Evolutionary conservation across 257 asterid genomes (phyloP).

Genomic region (Verbascum thapsus): DNA sequence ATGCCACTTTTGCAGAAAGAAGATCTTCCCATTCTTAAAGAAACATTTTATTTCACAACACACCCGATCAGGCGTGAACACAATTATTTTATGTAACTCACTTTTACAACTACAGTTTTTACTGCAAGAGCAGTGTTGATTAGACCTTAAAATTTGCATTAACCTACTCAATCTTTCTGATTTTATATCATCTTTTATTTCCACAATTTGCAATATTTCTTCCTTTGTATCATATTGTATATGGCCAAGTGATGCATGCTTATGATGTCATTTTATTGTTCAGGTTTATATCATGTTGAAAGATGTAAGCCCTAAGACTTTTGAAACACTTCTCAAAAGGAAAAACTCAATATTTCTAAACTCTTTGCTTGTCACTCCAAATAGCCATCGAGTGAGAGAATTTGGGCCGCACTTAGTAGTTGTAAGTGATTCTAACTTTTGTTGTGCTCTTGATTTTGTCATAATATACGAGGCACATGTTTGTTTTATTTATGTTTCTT

Average conservation of each 20-base stretch:
- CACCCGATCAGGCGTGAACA: background rate
- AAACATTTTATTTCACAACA: background rate
- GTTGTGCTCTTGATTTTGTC: slow-evolving; percentile 15
- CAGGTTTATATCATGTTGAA: slow-evolving; percentile 78
- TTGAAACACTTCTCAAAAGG: slow-evolving; percentile 50
- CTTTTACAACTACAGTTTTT: background rate
- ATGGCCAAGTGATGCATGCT: slow-evolving; percentile 19
- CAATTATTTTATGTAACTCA: background rate
- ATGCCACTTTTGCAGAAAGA: background rate
- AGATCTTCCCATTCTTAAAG: too few species aligned
- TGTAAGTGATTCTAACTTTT: slow-evolving; percentile 50
- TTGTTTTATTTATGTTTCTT: slow-evolving; percentile 18
- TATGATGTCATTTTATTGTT: slow-evolving; percentile 28
- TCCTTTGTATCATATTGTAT: background rate
- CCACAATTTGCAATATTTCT: slow-evolving; percentile 9
- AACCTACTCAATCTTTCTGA: too few species aligned
- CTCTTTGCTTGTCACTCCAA: slow-evolving; percentile 82
- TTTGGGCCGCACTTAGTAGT: slow-evolving; percentile 65
- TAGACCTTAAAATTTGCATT: slow-evolving; percentile 15
- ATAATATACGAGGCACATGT: background rate
- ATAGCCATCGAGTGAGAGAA: slow-evolving; percentile 86
- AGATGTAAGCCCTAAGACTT: slow-evolving; percentile 54
- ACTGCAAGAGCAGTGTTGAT: slow-evolving; percentile 4
- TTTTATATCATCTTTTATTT: background rate
- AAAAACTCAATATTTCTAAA: slow-evolving; percentile 67